Evolutionary conservation across 2,329 filamentous ascomycete genomes (phyloP), one percentile per base, ranked within the genome.

Genomic region (Westerdykella ornata): DNA sequence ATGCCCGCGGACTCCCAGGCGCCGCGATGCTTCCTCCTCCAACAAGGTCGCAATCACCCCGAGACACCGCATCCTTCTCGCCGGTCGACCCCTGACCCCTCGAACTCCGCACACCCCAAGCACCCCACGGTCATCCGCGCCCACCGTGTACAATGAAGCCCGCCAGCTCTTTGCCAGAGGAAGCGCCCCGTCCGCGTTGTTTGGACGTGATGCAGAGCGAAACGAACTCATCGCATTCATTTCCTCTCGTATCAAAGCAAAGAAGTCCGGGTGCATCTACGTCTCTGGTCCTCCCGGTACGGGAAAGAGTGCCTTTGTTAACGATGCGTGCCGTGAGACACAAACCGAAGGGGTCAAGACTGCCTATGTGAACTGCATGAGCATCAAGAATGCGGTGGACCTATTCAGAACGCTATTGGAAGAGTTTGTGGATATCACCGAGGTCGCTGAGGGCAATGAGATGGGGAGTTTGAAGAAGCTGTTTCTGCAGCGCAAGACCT

Each of bases 231-330:
- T 72, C 11, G 66, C 60, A 0, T 96, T 95, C 59, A 74, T 96
- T 38, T 70, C 77, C 30, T 75, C 76, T 38, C 80, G 81, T 52
- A 70, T 82, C 4, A 71, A 76, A 7, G 66, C 77, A 14, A 72
- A 72, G 9, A 77, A 76, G 3, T 81, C 82, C 39, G 88, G 89
- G 39, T 97, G 90, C 60, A 76, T 95, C 38, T 98, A 98, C 62
- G 84, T 98, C 52, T 96, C 89, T 54, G 92, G 92, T 0, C 92
- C 92, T 3, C 92, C 92, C 2, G 92, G 92, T 9, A 98, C 92
- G 0, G 92, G 92, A 41, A 98, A 98, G 71, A 97, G 89, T 64
- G 92, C 92, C 20, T 84, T 97, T 73, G 81, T 97, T 47, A 82
- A 82, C 48, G 83, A 94, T 60, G 78, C 94, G 38, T 84, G 84